A percentile compares a stretch with the other conserved stretches of the same genome.
Evolutionary conservation across 257 asterid species (phyloP).

Genomic region (Penstemon barbatus): DNA sequence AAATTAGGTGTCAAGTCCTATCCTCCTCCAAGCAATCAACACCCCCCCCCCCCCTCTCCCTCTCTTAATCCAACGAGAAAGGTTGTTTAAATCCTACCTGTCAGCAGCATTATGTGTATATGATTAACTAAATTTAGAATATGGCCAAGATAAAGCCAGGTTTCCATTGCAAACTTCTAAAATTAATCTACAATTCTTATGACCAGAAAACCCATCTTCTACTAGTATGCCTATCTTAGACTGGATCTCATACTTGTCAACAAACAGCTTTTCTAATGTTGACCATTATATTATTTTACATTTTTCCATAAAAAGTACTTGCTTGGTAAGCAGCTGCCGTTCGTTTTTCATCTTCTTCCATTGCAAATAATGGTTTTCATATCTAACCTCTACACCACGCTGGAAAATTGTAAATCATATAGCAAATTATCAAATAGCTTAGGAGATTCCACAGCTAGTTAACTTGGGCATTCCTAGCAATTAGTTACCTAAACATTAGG

Average conservation of each 20-base stretch:
- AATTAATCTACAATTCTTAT: slow-evolving; percentile 6
- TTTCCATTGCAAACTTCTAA: not conserved
- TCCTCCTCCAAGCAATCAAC: not conserved
- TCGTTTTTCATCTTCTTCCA: not conserved
- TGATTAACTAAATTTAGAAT: slow-evolving; percentile 14
- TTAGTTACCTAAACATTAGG: not conserved
- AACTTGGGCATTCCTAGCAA: slow-evolving; percentile 10
- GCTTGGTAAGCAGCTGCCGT: not conserved
- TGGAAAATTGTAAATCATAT: no score
- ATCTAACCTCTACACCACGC: not conserved
- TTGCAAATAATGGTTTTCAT: not conserved
- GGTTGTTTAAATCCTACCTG: not conserved
- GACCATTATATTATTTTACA: not conserved
- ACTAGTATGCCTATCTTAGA: not conserved
- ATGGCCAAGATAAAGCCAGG: not conserved
- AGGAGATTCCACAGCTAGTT: not conserved
- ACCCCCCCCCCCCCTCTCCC: not conserved
- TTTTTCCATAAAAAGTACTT: not conserved
- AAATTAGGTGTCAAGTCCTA: not conserved
- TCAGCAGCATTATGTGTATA: slow-evolving; percentile 2
- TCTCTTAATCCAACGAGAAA: not conserved
- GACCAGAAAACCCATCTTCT: not conserved
- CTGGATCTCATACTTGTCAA: not conserved
- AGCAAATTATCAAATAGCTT: slow-evolving; percentile 13
- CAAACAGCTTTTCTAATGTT: not conserved